These are phyloP conservation scores for Dryas octopetala DNA, from an alignment of 306 rosid species.

Conservation along the genomic window DNA sequence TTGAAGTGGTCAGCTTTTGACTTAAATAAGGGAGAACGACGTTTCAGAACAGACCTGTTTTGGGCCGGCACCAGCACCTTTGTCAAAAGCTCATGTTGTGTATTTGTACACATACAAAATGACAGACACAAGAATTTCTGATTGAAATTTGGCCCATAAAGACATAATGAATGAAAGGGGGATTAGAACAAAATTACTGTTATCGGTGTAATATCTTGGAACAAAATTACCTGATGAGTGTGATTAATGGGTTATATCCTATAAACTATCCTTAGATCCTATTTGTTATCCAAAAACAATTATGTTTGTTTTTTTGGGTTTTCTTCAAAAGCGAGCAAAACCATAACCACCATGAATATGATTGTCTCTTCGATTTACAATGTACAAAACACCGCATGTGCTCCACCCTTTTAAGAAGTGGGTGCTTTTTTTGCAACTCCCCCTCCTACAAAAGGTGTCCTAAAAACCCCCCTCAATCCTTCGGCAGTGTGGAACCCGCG, in stretches of 20 bases:
- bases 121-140: neutral
- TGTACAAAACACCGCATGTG: neutral
- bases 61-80: conserved; percentile 2
- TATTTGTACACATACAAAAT: neutral
- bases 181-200: too few relatives aligned
- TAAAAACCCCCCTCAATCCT: neutral
- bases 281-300: too few relatives aligned
- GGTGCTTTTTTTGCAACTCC: neutral
- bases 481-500: neutral
- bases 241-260: too few relatives aligned
- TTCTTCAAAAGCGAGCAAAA: too few relatives aligned
- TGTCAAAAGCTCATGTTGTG: neutral
- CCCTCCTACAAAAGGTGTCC: neutral
- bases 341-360: too few relatives aligned
- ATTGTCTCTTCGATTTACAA: too few relatives aligned
- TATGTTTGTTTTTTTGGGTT: too few relatives aligned
- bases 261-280: too few relatives aligned
- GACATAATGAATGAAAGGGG: neutral
- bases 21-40: neutral
- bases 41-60: neutral
- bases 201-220: too few relatives aligned
- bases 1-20: neutral
- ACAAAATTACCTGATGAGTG: too few relatives aligned
- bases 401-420: neutral
- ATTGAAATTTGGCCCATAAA: neutral